Evolutionary conservation across 2,329 filamentous ascomycete species (phyloP).

Genomic region (Talaromyces sp.): DNA sequence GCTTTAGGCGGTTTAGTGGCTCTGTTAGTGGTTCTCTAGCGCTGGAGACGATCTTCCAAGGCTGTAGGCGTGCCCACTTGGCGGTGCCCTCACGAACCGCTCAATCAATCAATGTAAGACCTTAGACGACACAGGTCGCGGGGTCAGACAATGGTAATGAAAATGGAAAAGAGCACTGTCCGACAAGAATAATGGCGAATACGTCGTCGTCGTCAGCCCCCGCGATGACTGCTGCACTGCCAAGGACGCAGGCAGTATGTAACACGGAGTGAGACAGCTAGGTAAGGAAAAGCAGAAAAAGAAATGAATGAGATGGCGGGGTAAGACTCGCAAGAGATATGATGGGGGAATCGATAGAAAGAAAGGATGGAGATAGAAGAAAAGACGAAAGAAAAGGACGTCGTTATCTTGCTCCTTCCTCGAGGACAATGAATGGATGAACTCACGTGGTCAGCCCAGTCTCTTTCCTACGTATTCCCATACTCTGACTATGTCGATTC

Average conservation of each 20-base stretch:
- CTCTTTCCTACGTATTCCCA: too few relatives aligned
- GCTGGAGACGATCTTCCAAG: background rate
- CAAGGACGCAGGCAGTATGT: too few relatives aligned
- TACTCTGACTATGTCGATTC: background rate
- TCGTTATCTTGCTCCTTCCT: background rate
- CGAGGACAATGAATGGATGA: background rate
- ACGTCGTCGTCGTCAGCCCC: background rate
- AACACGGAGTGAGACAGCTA: background rate
- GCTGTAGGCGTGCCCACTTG: background rate
- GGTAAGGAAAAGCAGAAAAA: background rate
- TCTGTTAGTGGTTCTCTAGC: background rate
- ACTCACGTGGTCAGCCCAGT: background rate
- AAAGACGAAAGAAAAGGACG: background rate
- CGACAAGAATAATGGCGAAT: background rate
- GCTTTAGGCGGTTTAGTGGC: constrained; percentile 10
- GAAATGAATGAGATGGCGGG: background rate
- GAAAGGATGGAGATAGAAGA: background rate
- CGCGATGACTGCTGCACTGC: background rate
- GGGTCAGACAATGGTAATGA: background rate
- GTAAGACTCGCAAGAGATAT: too few relatives aligned
- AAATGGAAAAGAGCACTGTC: background rate
- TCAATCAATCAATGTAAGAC: constrained; percentile 2
- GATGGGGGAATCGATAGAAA: background rate
- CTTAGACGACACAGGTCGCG: background rate
- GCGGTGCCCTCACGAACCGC: background rate